Conservation (phyloP, 805 yeast species). For the Isabelozyma rhagii region DNA sequence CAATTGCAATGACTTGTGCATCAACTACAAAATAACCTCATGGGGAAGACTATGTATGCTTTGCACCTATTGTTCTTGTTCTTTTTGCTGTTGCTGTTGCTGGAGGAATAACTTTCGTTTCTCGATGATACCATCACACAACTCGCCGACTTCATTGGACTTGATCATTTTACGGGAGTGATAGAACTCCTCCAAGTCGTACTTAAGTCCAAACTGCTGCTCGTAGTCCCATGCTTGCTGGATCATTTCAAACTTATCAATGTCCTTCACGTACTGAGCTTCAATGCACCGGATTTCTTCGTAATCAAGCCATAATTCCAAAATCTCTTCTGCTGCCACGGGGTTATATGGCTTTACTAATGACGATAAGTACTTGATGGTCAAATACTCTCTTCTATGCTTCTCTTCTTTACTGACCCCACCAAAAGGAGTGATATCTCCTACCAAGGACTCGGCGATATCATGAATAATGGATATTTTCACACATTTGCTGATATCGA, state of each 20-base stretch:
- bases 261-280: slow-evolving; percentile 88
- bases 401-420: slow-evolving; percentile 73
- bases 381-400: slow-evolving; percentile 71
- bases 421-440: slow-evolving; percentile 85
- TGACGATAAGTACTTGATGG: slow-evolving; percentile 64
- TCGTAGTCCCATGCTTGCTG: slow-evolving; percentile 85
- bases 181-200: slow-evolving; percentile 69
- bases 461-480: slow-evolving; percentile 90
- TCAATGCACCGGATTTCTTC: slow-evolving; percentile 80
- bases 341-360: slow-evolving; percentile 65
- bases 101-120: slow-evolving; percentile 16
- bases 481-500: slow-evolving; percentile 68
- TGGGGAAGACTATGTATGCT: background rate
- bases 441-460: slow-evolving; percentile 90
- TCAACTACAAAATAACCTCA: background rate
- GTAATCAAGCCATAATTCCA: slow-evolving; percentile 81
- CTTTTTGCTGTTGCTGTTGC: background rate
- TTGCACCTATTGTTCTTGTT: background rate
- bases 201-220: slow-evolving; percentile 52
- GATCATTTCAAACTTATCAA: slow-evolving; percentile 87
- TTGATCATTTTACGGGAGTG: slow-evolving; percentile 59
- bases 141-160: slow-evolving; percentile 63
- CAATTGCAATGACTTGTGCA: background rate
- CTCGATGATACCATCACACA: slow-evolving; percentile 52
- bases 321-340: slow-evolving; percentile 59